These are phyloP conservation scores for Zizania latifolia DNA, from an alignment of 176 grass and related monocot genomes.

Conservation along the genomic window DNA sequence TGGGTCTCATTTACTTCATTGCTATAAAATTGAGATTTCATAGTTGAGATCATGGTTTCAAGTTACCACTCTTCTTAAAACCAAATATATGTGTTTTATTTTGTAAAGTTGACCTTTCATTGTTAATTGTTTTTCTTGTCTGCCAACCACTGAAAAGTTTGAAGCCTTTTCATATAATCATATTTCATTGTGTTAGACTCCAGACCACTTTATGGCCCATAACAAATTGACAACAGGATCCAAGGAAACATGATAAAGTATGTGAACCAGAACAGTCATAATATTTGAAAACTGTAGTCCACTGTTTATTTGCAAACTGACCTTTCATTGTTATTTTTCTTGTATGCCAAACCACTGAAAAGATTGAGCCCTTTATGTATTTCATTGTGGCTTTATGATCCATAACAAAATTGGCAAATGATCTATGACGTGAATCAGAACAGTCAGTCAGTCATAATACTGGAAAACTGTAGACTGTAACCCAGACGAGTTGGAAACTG, in stretches of 20 bases:
- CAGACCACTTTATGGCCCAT: neutral
- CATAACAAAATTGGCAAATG: neutral
- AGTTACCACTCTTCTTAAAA: neutral
- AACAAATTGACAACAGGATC: neutral
- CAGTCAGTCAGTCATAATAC: neutral
- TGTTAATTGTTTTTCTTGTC: neutral
- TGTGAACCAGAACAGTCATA: neutral
- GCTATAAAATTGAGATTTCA: neutral
- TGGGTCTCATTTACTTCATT: constrained; percentile 20
- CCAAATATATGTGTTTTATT: neutral
- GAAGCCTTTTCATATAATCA: neutral
- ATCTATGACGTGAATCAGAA: neutral
- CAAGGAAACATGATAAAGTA: neutral
- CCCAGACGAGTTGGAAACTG: neutral
- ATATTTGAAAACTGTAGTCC: neutral
- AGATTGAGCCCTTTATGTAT: neutral
- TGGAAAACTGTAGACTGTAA: neutral
- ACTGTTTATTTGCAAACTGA: no score
- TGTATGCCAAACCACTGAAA: neutral
- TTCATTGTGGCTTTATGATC: neutral
- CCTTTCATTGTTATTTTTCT: neutral
- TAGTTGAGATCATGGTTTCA: neutral
- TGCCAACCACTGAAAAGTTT: neutral
- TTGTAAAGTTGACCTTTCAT: neutral
- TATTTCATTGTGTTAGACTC: constrained; percentile 15